Base-by-base conservation (phyloP, 352 stramenopile genomes). In the Phytophthora brassicae region DNA sequence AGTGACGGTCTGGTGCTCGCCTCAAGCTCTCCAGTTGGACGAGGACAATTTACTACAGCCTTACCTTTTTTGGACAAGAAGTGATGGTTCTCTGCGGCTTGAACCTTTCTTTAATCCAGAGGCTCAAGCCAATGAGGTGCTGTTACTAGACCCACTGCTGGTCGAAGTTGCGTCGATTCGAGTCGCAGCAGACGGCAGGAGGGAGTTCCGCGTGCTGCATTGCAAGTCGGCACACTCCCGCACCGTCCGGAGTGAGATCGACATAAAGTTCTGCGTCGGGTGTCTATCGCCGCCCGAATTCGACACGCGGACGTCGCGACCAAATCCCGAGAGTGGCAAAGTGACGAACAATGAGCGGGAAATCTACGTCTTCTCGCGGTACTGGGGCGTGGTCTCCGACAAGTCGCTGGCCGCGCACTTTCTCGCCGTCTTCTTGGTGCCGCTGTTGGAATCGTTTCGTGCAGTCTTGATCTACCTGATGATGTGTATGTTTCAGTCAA, bases 301-400 rank as follows among this genome's bases (percentile, higher is more conserved):
- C 49, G 57, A 72, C 41, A 72, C 61, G 48, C 63, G 56, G 5
- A 66, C 57, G 41, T 56, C 44, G 24, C 33, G 33, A 11, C 59
- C 66, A 7, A 75, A 47, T 51, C 66, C 66, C 0, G 63, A 71
- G 31, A 71, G 58, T 24, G 61, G 66, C 13, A 79, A 73, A 55
- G 51, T 75, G 24, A 62, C 33, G 17, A 57, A 51, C 6, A 47
- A 68, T 39, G 14, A 49, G 19, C 48, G 61, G 26, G 75, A 88
- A 54, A 74, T 92, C 14, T 92, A 94, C 60, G 75, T 93, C 7
- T 92, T 93, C 60, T 91, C 84, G 20, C 84, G 86, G 31, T 93
- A 94, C 50, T 90, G 85, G 82, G 79, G 84, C 42, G 84, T 94
- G 14, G 77, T 84, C 19, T 94, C 85, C 13, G 74, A 94, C 73